phyloP scores from a whole-genome alignment of 306 rosid genomes.

The cucumber (Cucumis sativus) region Cucumber_9930_V3 NC_026660.2:6876501-6877000 shows the following conservation, averaged over 20 bases:
- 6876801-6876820: constrained; percentile 88
- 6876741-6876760: neutral
- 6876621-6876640: too few species aligned
- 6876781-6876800: constrained; percentile 95
- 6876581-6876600: too few species aligned
- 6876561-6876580: too few species aligned
- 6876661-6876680: too few species aligned
- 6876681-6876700: too few species aligned
- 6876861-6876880: neutral
- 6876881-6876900: neutral
- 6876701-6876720: too few species aligned
- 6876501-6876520: neutral
- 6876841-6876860: constrained; percentile 4
- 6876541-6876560: neutral
- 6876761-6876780: too few species aligned
- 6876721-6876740: too few species aligned
- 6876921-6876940: neutral
- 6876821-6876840: constrained; percentile 97
- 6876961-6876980: neutral
- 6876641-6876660: too few species aligned
- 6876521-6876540: neutral
- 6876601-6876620: too few species aligned
- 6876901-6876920: neutral
- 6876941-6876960: neutral
- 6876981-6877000: neutral